A percentile compares a stretch with the other conserved stretches of the same genome.
Conservation (phyloP, 306 rosid genomes). For the Quercus robur region DNA sequence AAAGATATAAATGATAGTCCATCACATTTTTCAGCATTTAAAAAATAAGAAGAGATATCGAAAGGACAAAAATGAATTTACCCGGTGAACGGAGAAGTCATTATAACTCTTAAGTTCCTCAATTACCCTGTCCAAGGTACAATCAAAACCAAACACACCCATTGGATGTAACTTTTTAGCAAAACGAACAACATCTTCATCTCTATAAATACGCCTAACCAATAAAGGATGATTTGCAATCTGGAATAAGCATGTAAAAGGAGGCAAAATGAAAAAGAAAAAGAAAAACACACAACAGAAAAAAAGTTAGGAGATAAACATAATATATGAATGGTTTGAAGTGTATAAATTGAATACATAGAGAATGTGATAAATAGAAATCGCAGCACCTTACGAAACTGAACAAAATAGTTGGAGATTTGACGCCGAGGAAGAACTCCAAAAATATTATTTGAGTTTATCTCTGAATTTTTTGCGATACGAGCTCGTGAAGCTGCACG, state of each 20-base stretch:
- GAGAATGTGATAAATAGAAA: slow-evolving; percentile 6
- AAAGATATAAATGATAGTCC: not conserved
- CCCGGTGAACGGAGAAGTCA: slow-evolving; percentile 92
- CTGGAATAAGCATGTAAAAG: slow-evolving; percentile 36
- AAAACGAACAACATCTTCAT: slow-evolving; percentile 85
- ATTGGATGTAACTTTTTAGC: slow-evolving; percentile 72
- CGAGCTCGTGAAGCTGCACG: slow-evolving; percentile 84
- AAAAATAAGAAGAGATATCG: not conserved
- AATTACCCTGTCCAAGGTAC: slow-evolving; percentile 80
- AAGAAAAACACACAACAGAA: not conserved
- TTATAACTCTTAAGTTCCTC: slow-evolving; percentile 79
- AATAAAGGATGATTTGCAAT: slow-evolving; percentile 97
- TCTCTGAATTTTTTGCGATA: slow-evolving; percentile 44
- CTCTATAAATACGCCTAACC: slow-evolving; percentile 80
- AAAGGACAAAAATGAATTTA: slow-evolving; percentile 30
- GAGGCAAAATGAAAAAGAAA: slow-evolving; percentile 2
- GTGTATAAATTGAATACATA: not conserved
- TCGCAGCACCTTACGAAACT: slow-evolving; percentile 82
- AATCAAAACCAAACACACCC: slow-evolving; percentile 96
- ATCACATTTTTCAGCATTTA: not conserved
- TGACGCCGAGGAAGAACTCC: slow-evolving; percentile 72
- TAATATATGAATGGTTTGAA: not conserved
- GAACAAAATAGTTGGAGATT: slow-evolving; percentile 91
- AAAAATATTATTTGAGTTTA: slow-evolving; percentile 33
- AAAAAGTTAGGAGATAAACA: slow-evolving; percentile 1